These are phyloP conservation scores for Solanum paucissectum DNA, from an alignment of 257 asterid genomes.

Conservation along the genomic window DNA sequence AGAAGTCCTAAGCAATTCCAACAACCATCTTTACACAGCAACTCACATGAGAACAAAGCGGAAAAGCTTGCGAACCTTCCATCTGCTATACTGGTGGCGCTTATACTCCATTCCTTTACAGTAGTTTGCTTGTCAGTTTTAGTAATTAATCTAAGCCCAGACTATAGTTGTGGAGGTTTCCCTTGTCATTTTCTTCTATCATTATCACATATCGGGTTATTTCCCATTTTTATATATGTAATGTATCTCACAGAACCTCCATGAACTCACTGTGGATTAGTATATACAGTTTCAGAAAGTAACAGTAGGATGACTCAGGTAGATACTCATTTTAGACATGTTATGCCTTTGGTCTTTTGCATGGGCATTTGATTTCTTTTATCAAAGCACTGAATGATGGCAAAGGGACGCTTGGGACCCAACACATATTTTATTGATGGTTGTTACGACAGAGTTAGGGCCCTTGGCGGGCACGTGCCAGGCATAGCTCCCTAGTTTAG, in stretches of 20 bases:
- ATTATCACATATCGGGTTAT: not conserved
- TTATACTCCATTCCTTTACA: no score
- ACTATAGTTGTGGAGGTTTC: not conserved
- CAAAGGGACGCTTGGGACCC: not conserved
- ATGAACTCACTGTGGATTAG: not conserved
- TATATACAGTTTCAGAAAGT: not conserved
- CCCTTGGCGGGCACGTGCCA: not conserved
- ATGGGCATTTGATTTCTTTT: not conserved
- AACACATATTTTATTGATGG: not conserved
- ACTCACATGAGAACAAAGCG: no score
- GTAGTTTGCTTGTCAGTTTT: no score
- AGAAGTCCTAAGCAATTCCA: no score
- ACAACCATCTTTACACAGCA: no score
- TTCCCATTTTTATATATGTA: not conserved
- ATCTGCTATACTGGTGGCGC: no score
- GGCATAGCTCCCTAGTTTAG: not conserved
- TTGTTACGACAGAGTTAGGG: not conserved
- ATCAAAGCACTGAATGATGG: not conserved
- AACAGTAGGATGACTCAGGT: not conserved
- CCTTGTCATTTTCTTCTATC: not conserved
- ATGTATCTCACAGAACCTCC: not conserved
- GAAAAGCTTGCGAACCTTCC: no score
- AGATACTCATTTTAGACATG: not conserved
- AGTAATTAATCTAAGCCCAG: no score
- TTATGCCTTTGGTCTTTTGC: not conserved